Evolutionary conservation across 495 filamentous ascomycete species (phyloP).

Genomic region (Cetradonia linearis): DNA sequence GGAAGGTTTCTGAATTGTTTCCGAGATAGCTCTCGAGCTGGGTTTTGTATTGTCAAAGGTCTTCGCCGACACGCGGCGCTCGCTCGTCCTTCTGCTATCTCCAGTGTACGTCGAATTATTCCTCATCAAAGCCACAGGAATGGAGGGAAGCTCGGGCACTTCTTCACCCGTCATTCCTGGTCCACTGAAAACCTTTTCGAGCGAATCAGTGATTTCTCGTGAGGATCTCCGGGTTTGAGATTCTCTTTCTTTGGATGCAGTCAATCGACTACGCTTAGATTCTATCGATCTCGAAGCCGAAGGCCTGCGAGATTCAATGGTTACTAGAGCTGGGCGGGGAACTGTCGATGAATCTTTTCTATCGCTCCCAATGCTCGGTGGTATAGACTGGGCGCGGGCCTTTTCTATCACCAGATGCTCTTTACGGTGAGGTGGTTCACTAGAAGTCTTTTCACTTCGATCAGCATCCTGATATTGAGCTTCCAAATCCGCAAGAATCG

Average conservation of each 20-base stretch:
- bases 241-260: constrained; percentile 5
- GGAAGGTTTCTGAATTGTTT: constrained; percentile 17
- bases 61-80: constrained; percentile 13
- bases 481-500: constrained; percentile 15
- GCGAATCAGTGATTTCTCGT: constrained; percentile 21
- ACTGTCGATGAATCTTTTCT: constrained; percentile 10
- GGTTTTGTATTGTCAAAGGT: constrained; percentile 12
- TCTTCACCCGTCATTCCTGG: constrained; percentile 12
- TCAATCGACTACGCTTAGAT: constrained; percentile 9
- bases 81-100: constrained; percentile 15
- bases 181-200: constrained; percentile 22
- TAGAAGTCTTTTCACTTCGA: background rate
- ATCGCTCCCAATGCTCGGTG: background rate
- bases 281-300: constrained; percentile 9
- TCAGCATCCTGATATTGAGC: constrained; percentile 15
- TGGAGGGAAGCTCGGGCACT: constrained; percentile 13
- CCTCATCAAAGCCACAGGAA: constrained; percentile 1
- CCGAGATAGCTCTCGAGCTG: constrained; percentile 18
- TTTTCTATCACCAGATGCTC: background rate
- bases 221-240: constrained; percentile 12
- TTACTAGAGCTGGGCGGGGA: constrained; percentile 15
- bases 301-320: constrained; percentile 16
- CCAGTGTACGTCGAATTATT: constrained; percentile 1
- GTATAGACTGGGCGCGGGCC: background rate
- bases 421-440: constrained; percentile 8